Conservation (phyloP, 805 yeast genomes). For the Blastobotrys attinorum region DNA sequence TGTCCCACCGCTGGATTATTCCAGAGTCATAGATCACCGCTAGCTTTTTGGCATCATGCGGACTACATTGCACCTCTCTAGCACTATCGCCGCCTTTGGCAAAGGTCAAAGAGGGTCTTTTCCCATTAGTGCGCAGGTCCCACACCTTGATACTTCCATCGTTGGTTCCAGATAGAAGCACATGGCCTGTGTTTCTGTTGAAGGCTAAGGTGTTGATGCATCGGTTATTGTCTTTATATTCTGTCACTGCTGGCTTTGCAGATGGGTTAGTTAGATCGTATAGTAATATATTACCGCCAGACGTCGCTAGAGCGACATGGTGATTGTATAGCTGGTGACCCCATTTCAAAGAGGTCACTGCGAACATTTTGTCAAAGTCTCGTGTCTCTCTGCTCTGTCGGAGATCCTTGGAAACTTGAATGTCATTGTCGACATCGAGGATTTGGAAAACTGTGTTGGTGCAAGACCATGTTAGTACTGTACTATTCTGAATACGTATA, state of each 20-base stretch:
- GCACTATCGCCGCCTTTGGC: constrained; percentile 65
- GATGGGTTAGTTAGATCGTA: constrained; percentile 18
- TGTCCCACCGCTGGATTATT: constrained; percentile 75
- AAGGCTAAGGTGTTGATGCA: constrained; percentile 53
- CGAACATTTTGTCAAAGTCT: constrained; percentile 21
- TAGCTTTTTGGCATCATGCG: constrained; percentile 47
- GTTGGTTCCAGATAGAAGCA: constrained; percentile 65
- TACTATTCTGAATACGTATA: too few species aligned
- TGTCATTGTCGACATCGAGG: constrained; percentile 7
- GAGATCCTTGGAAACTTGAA: constrained; percentile 10
- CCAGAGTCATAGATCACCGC: constrained; percentile 88
- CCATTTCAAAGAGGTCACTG: constrained; percentile 30
- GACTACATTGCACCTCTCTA: constrained; percentile 48
- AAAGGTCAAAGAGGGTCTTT: constrained; percentile 43
- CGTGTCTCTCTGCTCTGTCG: constrained; percentile 13
- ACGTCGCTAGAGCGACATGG: constrained; percentile 23
- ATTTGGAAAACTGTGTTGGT: constrained; percentile 18
- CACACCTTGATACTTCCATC: constrained; percentile 74
- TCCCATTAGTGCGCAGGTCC: constrained; percentile 62
- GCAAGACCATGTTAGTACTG: too few species aligned
- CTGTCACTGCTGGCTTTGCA: constrained; percentile 5
- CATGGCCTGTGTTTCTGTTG: constrained; percentile 52
- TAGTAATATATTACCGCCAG: constrained; percentile 28
- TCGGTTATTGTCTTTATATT: constrained; percentile 34
- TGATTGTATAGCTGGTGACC: constrained; percentile 17